Conservation (phyloP, 2,329 filamentous ascomycete species). For the Alternaria triticimaculans region DNA sequence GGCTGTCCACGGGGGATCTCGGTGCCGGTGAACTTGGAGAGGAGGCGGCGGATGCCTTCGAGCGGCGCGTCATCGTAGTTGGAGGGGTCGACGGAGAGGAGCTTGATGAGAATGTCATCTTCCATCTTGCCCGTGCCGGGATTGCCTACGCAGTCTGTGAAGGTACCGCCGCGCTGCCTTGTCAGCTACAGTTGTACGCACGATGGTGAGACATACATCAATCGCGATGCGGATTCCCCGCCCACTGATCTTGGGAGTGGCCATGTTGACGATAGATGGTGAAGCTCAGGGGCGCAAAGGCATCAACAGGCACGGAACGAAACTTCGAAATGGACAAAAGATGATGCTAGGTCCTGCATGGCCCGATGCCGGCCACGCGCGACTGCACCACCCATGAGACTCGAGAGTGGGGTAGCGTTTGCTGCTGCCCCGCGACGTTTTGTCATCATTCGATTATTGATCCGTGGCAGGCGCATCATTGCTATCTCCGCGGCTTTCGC, state of each 20-base stretch:
- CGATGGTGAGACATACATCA: constrained; percentile 42
- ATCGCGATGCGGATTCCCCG: constrained; percentile 78
- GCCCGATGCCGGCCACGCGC: neutral
- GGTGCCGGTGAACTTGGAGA: constrained; percentile 75
- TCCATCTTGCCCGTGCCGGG: constrained; percentile 70
- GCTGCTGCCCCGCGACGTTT: constrained; percentile 15
- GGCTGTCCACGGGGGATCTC: constrained; percentile 81
- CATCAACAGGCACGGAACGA: neutral
- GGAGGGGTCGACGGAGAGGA: constrained; percentile 85
- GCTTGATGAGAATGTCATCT: constrained; percentile 83
- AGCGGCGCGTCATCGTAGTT: constrained; percentile 92
- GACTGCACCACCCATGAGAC: neutral
- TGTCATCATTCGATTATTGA: constrained; percentile 7
- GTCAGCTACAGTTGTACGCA: neutral
- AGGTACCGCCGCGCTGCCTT: constrained; percentile 77
- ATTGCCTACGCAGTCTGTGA: constrained; percentile 91
- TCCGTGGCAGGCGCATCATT: neutral
- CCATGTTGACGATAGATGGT: constrained; percentile 23
- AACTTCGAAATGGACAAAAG: neutral
- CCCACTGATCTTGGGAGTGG: constrained; percentile 30
- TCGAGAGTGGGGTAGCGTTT: constrained; percentile 11
- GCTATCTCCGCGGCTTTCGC: neutral
- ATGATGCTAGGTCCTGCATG: neutral
- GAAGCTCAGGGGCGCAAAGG: neutral
- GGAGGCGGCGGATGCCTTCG: constrained; percentile 86